phyloP scores from a whole-genome alignment of 208 protist species.

The Sergeia podlipaevii region DNA sequence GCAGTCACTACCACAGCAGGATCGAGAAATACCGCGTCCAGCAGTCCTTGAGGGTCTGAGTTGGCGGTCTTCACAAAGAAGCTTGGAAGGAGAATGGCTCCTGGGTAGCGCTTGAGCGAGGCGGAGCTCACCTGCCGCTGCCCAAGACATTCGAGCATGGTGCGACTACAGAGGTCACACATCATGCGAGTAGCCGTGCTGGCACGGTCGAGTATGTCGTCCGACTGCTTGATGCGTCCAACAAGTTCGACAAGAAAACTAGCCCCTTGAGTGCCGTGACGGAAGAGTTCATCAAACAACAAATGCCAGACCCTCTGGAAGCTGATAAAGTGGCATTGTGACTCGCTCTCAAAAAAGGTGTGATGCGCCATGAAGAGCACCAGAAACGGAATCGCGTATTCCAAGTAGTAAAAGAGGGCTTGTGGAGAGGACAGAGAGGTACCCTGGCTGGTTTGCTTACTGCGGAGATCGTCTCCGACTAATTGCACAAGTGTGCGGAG shows the following conservation, averaged over 20 bases:
- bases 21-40: slow-evolving; percentile 47
- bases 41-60: slow-evolving; percentile 14
- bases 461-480: slow-evolving; percentile 47
- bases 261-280: slow-evolving; percentile 54
- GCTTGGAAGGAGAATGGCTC: slow-evolving; percentile 52
- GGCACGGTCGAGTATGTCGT: slow-evolving; percentile 56
- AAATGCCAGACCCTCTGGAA: slow-evolving; percentile 84
- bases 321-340: slow-evolving; percentile 37
- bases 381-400: slow-evolving; percentile 80
- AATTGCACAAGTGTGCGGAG: slow-evolving; percentile 37
- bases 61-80: slow-evolving; percentile 45
- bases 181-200: slow-evolving; percentile 48
- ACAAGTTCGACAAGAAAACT: slow-evolving; percentile 75
- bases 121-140: slow-evolving; percentile 51
- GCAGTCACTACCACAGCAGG: slow-evolving; percentile 29
- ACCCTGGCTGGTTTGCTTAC: slow-evolving; percentile 28
- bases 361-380: slow-evolving; percentile 79
- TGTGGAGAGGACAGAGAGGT: slow-evolving; percentile 36
- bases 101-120: slow-evolving; percentile 61
- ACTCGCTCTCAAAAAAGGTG: slow-evolving; percentile 59
- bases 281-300: slow-evolving; percentile 77
- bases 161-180: slow-evolving; percentile 62
- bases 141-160: slow-evolving; percentile 61
- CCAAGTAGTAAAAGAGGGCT: slow-evolving; percentile 62
- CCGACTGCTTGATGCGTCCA: slow-evolving; percentile 59